These are phyloP conservation scores for Hysterangium stoloniferum DNA, from an alignment of 768 basidiomycete species.

Conservation along the genomic window DNA sequence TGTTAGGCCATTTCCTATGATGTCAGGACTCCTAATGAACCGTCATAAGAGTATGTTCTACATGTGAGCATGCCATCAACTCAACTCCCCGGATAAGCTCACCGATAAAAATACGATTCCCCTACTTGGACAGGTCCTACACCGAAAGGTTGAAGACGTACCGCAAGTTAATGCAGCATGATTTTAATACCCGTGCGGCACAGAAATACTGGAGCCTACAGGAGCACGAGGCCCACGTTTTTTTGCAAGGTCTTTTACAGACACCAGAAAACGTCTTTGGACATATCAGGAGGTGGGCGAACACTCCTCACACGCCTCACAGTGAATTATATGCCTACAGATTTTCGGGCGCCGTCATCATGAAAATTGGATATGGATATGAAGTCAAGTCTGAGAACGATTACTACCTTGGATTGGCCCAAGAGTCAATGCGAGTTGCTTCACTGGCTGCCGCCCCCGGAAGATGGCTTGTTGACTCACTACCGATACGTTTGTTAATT, in stretches of 20 bases:
- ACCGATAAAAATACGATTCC: background rate
- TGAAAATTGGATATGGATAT: conserved; percentile 36
- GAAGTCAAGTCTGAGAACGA: conserved; percentile 29
- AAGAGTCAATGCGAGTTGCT: conserved; percentile 24
- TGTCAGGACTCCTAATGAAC: conserved; percentile 11
- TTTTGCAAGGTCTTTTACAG: conserved; percentile 27
- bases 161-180: conserved; percentile 32
- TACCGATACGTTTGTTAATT: conserved; percentile 29
- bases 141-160: conserved; percentile 30
- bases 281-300: conserved; percentile 32
- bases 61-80: background rate
- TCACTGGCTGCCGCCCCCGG: conserved; percentile 24
- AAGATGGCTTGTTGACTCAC: conserved; percentile 33
- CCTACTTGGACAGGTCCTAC: background rate
- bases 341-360: conserved; percentile 28
- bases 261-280: conserved; percentile 26
- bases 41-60: conserved; percentile 10
- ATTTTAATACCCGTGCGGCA: conserved; percentile 29
- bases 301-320: background rate
- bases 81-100: background rate
- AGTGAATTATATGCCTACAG: conserved; percentile 16
- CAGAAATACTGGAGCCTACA: conserved; percentile 29
- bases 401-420: conserved; percentile 25
- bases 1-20: conserved; percentile 8
- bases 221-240: conserved; percentile 27